Evolutionary conservation across 305 asterid genomes (phyloP), one percentile per base, ranked within the genome.

Genomic region (Fraxinus xanthoxyloides): DNA sequence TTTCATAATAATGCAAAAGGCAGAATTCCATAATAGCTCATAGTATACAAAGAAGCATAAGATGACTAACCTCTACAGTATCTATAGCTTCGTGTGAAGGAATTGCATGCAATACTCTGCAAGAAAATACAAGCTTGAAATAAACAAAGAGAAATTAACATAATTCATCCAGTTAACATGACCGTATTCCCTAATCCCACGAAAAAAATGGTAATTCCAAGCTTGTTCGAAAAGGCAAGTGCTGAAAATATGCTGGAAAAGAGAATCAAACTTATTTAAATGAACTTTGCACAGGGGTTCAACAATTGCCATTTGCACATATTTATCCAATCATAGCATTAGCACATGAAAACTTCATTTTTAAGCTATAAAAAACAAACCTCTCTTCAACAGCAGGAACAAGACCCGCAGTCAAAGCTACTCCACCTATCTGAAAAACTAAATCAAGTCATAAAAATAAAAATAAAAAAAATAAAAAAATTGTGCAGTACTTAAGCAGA

Each of bases 41-140:
- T 51, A 38, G 24, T 67, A 81, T 36, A 82, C 32, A 28, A 48
- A 46, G 31, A 21, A 40, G 80, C 7, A 79, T 77, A 65, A 76
- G 23, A 73, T 82, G 76, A 91, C 75, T 21, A 69, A 69, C 98
- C 97, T 96, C 99, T 83, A 96, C 99, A n/a, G 98, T 96, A 84
- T 96, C 99, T 82, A 96, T 93, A 88, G 99, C 99, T 86, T 93
- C 98, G 82, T 92, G 92, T 65, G 99, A 89, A 81, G 99, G 99
- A 84, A 96, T 95, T 51, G 99, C 95, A 84, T 94, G 98, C 87
- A 96, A 86, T 74, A 96, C 99, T 84, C 99, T 94, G 97, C 87
- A 77, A 83, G 63, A 78, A 73, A 70, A 81, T 30, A 48, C 13
- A 72, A 19, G 10, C 19, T 26, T 4, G 9, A 69, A 24, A 72